A percentile compares a stretch with the other conserved stretches of the same genome.
Evolutionary conservation across 257 asterid species (phyloP).

Genomic region (Salvia rosmarinus): DNA sequence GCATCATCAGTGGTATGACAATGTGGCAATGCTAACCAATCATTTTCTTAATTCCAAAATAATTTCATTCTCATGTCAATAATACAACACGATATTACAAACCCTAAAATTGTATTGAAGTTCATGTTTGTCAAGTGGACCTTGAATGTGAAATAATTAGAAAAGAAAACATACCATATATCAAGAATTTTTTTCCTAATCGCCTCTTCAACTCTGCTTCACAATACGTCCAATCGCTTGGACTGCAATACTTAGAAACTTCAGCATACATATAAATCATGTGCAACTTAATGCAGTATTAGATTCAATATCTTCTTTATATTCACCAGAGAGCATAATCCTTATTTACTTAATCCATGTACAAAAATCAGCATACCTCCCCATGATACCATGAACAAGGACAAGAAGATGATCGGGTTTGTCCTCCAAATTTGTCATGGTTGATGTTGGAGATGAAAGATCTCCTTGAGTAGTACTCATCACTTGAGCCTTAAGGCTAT

Average conservation of each 20-base stretch:
- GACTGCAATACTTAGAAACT: conserved; percentile 59
- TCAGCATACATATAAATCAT: conserved; percentile 12
- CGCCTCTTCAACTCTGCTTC: conserved; percentile 81
- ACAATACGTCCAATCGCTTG: conserved; percentile 83
- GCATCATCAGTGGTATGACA: not conserved
- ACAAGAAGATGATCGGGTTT: conserved; percentile 60
- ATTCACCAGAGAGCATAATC: conserved; percentile 3
- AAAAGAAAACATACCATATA: conserved; percentile 55
- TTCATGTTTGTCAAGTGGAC: conserved; percentile 15
- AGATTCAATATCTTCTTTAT: conserved; percentile 10
- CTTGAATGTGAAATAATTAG: conserved; percentile 7
- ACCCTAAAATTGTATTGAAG: conserved; percentile 2
- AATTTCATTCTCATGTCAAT: not conserved
- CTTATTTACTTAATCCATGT: conserved; percentile 20
- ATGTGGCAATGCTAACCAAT: not conserved
- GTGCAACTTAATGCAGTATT: not conserved
- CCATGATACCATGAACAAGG: conserved; percentile 66
- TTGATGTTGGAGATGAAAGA: conserved; percentile 37
- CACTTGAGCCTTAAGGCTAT: conserved; percentile 38
- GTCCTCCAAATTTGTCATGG: conserved; percentile 37
- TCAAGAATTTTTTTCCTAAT: conserved; percentile 71
- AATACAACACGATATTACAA: not conserved
- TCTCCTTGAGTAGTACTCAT: conserved; percentile 47
- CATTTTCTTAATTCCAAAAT: conserved; percentile 12
- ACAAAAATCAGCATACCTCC: conserved; percentile 46